phyloP scores from a whole-genome alignment of 805 yeast species.

The Starmera pachycereana region DNA sequence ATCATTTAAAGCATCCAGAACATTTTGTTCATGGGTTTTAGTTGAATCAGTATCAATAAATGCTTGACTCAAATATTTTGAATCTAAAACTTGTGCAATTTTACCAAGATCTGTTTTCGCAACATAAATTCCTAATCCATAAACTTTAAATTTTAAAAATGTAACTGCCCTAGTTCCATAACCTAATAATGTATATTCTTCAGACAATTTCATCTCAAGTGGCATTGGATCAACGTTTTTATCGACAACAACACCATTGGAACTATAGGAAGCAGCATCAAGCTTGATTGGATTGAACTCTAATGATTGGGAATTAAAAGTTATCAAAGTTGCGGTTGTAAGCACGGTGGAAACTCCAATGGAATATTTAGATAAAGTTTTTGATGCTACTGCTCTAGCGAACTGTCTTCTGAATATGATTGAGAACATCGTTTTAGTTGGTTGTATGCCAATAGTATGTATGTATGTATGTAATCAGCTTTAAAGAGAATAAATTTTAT shows the following conservation, averaged over 20 bases:
- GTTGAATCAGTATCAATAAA: constrained; percentile 24
- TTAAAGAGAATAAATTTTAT: no score
- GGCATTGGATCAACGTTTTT: constrained; percentile 34
- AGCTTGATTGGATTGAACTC: neutral
- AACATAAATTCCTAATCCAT: constrained; percentile 76
- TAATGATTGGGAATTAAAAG: neutral
- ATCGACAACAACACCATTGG: constrained; percentile 33
- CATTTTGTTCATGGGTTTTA: constrained; percentile 29
- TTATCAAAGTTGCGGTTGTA: neutral
- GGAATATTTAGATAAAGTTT: neutral
- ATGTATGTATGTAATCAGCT: no score
- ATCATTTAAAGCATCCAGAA: constrained; percentile 37
- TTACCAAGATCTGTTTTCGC: constrained; percentile 44
- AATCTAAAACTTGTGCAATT: constrained; percentile 31
- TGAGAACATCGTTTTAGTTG: neutral
- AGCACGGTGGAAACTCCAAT: neutral
- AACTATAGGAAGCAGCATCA: constrained; percentile 7
- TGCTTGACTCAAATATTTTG: constrained; percentile 28
- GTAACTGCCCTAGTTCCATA: constrained; percentile 80
- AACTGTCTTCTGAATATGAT: neutral
- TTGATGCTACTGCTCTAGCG: neutral
- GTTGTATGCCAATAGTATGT: no score
- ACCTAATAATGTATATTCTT: constrained; percentile 53
- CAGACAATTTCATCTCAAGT: constrained; percentile 16
- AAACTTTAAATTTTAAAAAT: constrained; percentile 71